Percentiles rank a stretch among this genome's conserved stretches.
phyloP scores from a whole-genome alignment of 257 asterid species.

The Plantago ovata region DNA sequence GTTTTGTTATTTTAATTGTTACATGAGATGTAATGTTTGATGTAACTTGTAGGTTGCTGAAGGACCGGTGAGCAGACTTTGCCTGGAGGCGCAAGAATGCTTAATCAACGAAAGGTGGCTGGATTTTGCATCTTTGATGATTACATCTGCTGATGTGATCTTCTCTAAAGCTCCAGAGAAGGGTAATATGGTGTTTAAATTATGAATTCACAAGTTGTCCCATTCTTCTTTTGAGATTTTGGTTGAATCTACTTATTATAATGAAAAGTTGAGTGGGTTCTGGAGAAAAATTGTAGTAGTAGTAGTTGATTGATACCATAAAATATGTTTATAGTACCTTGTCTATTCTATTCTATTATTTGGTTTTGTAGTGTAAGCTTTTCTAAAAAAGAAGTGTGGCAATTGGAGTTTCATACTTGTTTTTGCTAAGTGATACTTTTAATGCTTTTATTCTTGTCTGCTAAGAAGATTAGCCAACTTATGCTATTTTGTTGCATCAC shows the following conservation, averaged over 20 bases:
- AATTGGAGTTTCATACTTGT: no score
- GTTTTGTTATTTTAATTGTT: not conserved
- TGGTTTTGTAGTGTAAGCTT: no score
- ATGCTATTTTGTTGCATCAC: not conserved
- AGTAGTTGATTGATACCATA: no score
- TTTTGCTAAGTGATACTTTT: no score
- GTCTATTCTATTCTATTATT: no score
- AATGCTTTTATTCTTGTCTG: no score
- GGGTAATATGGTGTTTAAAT: constrained; percentile 43
- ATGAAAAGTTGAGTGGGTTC: no score
- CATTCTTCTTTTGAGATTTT: not conserved
- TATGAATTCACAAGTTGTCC: not conserved
- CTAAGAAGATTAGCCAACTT: no score
- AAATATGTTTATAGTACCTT: no score
- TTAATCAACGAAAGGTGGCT: constrained; percentile 64
- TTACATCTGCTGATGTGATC: constrained; percentile 79
- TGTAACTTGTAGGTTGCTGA: constrained; percentile 65
- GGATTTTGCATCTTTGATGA: constrained; percentile 82
- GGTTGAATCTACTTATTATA: not conserved
- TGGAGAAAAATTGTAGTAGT: no score
- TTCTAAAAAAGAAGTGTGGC: no score
- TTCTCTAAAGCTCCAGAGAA: constrained; percentile 87
- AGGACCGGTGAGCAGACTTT: constrained; percentile 68
- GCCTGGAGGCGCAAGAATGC: constrained; percentile 77
- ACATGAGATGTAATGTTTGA: not conserved